phyloP scores from a whole-genome alignment of 345 rosid genomes.

The Gossypium sturtianum region DNA sequence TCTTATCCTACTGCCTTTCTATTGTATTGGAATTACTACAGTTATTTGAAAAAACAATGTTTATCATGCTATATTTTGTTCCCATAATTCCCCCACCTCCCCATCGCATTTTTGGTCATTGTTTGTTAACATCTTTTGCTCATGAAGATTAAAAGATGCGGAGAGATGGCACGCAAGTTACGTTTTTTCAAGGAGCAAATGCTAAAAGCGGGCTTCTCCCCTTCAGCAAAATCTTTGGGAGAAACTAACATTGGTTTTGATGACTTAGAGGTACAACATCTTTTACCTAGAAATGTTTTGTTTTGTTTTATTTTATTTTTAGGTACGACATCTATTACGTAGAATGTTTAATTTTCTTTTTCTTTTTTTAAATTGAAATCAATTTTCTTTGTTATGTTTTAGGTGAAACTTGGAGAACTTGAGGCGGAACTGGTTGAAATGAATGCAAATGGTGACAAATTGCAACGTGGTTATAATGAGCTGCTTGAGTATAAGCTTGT shows the following conservation, averaged over 20 bases:
- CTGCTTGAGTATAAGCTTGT: constrained; percentile 81
- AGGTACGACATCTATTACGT: too few species aligned
- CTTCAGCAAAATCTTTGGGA: constrained; percentile 37
- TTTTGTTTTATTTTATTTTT: neutral
- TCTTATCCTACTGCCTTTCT: too few species aligned
- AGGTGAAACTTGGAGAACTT: constrained; percentile 86
- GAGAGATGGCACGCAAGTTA: constrained; percentile 88
- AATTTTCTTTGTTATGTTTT: constrained; percentile 8
- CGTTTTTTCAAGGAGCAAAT: constrained; percentile 89
- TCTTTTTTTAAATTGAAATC: neutral
- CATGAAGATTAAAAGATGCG: constrained; percentile 72
- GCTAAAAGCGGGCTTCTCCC: constrained; percentile 59
- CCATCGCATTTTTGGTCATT: neutral
- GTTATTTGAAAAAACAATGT: neutral
- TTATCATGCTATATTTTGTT: neutral
- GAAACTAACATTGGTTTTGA: constrained; percentile 49
- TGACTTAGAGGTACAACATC: constrained; percentile 59
- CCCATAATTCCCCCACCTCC: neutral
- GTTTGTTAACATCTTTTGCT: constrained; percentile 13
- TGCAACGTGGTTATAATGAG: constrained; percentile 75
- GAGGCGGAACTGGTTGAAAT: constrained; percentile 94
- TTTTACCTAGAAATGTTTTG: constrained; percentile 10
- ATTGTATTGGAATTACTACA: neutral
- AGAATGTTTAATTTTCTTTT: neutral
- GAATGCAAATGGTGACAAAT: constrained; percentile 78